A percentile compares a stretch with the other conserved stretches of the same genome.
These are phyloP conservation scores for Saccharomycopsis fodiens DNA, from an alignment of 805 yeast species.

Conservation along the genomic window DNA sequence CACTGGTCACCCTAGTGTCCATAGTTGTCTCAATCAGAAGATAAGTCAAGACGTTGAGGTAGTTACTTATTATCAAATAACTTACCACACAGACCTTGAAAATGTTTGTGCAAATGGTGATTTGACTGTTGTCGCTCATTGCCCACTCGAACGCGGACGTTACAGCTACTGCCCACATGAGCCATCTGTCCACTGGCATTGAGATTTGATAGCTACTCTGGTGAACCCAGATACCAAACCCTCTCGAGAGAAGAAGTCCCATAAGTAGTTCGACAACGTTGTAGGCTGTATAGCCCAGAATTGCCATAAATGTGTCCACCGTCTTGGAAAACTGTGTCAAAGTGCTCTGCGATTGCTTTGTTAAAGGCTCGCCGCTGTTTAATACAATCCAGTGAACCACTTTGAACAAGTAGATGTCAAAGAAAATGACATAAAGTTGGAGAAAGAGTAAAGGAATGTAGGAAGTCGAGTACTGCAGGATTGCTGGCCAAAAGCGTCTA, in stretches of 20 bases:
- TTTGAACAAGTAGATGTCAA: constrained; percentile 9
- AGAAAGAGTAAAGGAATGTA: constrained; percentile 11
- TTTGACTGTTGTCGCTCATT: background rate
- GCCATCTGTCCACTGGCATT: background rate
- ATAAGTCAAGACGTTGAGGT: constrained; percentile 6
- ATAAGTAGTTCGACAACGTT: constrained; percentile 9
- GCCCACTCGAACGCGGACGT: background rate
- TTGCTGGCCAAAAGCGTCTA: constrained; percentile 1
- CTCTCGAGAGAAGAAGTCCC: constrained; percentile 6
- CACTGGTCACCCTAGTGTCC: background rate
- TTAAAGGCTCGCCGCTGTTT: constrained; percentile 2
- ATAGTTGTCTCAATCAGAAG: background rate
- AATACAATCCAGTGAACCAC: constrained; percentile 5
- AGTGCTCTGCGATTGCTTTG: background rate
- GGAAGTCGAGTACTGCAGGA: constrained; percentile 3
- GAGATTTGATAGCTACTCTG: background rate
- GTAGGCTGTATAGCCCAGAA: background rate
- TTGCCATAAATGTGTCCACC: background rate
- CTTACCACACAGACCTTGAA: constrained; percentile 6
- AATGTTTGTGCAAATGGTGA: constrained; percentile 9
- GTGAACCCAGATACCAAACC: constrained; percentile 11
- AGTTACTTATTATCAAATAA: constrained; percentile 3
- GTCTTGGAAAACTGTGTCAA: background rate
- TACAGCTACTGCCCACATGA: background rate
- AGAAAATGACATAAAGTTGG: constrained; percentile 8